These are phyloP conservation scores for Alternaria sp. DNA, from an alignment of 2,329 filamentous ascomycete species.

Conservation along the genomic window DNA sequence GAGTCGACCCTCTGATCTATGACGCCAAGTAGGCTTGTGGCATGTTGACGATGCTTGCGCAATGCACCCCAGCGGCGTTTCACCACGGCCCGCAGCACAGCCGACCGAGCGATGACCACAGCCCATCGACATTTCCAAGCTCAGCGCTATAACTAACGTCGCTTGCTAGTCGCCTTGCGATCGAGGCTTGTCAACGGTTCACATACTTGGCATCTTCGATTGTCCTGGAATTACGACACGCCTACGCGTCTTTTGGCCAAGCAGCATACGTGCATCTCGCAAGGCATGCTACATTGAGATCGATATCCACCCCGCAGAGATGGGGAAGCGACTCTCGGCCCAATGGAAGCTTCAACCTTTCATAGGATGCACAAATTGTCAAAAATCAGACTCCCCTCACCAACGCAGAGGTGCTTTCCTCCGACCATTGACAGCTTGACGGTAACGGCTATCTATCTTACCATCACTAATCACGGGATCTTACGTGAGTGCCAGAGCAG, in stretches of 20 bases:
- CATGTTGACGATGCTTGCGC: constrained; percentile 3
- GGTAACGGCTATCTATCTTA: neutral
- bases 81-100: constrained; percentile 14
- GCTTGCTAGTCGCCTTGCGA: neutral
- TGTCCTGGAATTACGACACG: neutral
- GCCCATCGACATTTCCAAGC: neutral
- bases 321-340: neutral
- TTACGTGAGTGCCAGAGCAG: neutral
- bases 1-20: neutral
- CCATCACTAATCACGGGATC: neutral
- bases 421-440: neutral
- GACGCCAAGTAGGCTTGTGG: neutral
- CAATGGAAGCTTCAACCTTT: neutral
- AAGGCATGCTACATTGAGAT: neutral
- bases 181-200: neutral
- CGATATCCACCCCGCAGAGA: neutral
- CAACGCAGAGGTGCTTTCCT: neutral
- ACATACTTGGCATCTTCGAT: neutral
- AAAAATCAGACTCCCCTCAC: neutral
- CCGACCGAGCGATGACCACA: neutral
- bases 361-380: neutral
- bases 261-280: neutral
- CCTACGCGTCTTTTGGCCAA: constrained; percentile 2
- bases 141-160: neutral
- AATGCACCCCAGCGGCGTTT: constrained; percentile 10